Evolutionary conservation across 2,329 filamentous ascomycete genomes (phyloP).

Genomic region (Diaporthe destruens): DNA sequence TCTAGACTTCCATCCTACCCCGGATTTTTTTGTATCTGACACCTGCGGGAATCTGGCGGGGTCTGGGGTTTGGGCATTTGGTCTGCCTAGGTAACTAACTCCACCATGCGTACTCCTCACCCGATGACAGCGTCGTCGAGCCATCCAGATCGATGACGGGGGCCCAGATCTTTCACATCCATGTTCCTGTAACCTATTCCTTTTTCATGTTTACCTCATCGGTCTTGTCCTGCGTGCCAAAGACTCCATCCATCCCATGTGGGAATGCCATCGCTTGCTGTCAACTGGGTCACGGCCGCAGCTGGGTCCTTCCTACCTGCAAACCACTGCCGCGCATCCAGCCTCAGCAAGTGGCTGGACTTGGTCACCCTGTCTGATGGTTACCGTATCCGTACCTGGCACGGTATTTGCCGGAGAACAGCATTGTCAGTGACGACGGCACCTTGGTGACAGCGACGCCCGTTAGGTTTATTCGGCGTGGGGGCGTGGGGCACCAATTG

Average conservation of each 20-base stretch:
- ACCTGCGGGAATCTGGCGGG: conserved; percentile 25
- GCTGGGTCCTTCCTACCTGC: neutral
- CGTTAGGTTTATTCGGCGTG: conserved; percentile 3
- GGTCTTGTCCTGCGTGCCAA: neutral
- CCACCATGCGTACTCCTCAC: conserved; percentile 15
- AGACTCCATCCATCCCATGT: conserved; percentile 2
- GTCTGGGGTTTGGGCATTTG: conserved; percentile 7
- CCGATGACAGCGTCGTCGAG: conserved; percentile 30
- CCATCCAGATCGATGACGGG: conserved; percentile 23
- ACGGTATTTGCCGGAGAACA: neutral
- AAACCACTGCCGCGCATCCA: neutral
- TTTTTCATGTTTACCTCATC: neutral
- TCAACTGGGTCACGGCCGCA: neutral
- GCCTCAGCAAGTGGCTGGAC: neutral
- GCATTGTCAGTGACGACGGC: neutral
- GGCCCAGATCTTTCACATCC: conserved; percentile 20
- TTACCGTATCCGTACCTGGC: neutral
- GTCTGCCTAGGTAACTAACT: neutral
- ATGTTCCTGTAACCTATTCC: neutral
- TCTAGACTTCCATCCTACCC: conserved; percentile 21
- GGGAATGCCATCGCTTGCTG: neutral
- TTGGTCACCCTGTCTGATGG: neutral
- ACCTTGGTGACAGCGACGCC: neutral
- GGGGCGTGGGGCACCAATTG: too few species aligned
- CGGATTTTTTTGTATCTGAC: conserved; percentile 13